Conservation (phyloP, 176 grass and related monocot genomes). For the Rhynchospora tenuis region DNA sequence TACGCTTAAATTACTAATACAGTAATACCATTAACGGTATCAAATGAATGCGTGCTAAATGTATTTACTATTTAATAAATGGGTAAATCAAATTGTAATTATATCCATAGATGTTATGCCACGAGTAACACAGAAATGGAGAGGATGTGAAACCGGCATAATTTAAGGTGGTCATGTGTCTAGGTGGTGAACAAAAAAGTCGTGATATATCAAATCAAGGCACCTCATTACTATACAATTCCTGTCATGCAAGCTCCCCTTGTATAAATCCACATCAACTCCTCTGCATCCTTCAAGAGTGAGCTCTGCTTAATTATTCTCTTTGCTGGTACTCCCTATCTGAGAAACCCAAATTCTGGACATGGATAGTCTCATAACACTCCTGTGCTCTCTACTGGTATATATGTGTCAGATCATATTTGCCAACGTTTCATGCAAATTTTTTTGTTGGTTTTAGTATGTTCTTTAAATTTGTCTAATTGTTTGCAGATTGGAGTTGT, state of each 20-base stretch:
- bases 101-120: background rate
- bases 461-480: background rate
- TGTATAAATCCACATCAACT: slow-evolving; percentile 16
- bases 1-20: background rate
- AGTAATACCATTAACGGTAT: background rate
- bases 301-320: slow-evolving; percentile 4
- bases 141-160: background rate
- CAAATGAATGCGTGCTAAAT: background rate
- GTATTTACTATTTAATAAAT: background rate
- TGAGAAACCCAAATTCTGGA: background rate
- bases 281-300: background rate
- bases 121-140: background rate
- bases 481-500: slow-evolving; percentile 24
- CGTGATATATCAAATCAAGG: background rate
- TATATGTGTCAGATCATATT: background rate
- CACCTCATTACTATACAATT: background rate
- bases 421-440: background rate
- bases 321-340: background rate
- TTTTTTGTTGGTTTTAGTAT: background rate
- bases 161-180: slow-evolving; percentile 2
- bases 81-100: background rate
- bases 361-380: slow-evolving; percentile 15
- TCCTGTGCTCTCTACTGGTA: slow-evolving; percentile 30
- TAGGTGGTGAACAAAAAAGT: slow-evolving; percentile 15
- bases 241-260: background rate